These are phyloP conservation scores for Monosporascus sp. DNA, from an alignment of 2,329 filamentous ascomycete genomes.

Conservation along the genomic window DNA sequence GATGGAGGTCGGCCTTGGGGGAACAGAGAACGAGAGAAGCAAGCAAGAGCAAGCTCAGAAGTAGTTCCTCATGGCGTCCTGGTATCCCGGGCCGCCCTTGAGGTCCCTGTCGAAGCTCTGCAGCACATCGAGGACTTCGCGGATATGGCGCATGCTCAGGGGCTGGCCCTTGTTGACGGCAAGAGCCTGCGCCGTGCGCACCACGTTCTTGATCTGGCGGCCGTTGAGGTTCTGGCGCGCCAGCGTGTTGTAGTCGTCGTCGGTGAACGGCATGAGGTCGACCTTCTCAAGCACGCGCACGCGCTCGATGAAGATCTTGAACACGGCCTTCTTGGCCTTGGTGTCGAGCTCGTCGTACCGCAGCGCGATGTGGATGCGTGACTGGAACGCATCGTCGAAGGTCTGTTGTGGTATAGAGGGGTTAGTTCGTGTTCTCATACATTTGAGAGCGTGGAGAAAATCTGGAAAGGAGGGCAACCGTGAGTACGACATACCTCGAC, in stretches of 20 bases:
- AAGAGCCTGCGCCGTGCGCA: constrained; percentile 76
- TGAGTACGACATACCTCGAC: constrained; percentile 50
- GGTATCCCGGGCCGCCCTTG: constrained; percentile 73
- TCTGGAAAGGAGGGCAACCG: not conserved
- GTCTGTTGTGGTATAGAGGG: constrained; percentile 40
- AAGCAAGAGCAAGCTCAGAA: constrained; percentile 34
- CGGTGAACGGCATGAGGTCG: constrained; percentile 55
- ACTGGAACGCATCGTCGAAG: constrained; percentile 88
- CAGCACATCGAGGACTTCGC: constrained; percentile 76
- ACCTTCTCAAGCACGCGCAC: constrained; percentile 60
- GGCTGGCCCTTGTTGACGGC: constrained; percentile 69
- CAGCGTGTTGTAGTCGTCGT: constrained; percentile 63
- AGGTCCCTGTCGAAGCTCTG: constrained; percentile 80
- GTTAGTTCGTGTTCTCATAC: constrained; percentile 5
- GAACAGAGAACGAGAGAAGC: not conserved
- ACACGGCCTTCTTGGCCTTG: constrained; percentile 73
- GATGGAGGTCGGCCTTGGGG: not conserved
- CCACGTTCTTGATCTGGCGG: constrained; percentile 80
- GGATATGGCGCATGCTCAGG: constrained; percentile 74
- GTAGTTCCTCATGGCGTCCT: constrained; percentile 82
- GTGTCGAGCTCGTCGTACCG: constrained; percentile 70
- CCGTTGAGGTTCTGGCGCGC: constrained; percentile 61
- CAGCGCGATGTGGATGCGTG: constrained; percentile 79
- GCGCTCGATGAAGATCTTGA: constrained; percentile 76
- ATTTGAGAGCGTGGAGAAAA: not conserved